Evolutionary conservation across 169 alveolate genomes (phyloP).

Genomic region (Plasmodium relictum): DNA sequence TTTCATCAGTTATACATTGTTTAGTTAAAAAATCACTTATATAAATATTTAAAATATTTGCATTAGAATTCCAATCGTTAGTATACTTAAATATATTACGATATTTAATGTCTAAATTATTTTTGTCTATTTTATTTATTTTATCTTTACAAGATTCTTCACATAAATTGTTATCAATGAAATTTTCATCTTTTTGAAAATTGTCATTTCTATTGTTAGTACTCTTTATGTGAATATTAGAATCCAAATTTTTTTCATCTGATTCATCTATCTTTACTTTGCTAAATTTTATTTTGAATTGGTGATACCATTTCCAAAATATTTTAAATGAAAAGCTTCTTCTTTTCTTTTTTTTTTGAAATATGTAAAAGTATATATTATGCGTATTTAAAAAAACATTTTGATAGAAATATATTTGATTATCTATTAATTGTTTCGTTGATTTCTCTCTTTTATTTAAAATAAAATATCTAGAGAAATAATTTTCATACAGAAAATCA

Average conservation of each 20-base stretch:
- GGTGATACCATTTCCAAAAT: slow-evolving; percentile 49
- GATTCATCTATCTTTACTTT: slow-evolving; percentile 5
- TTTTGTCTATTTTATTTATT: neutral
- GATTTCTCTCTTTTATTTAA: slow-evolving; percentile 4
- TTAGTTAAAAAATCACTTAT: slow-evolving; percentile 37
- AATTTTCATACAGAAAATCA: slow-evolving; percentile 34
- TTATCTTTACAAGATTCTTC: neutral
- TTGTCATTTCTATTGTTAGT: neutral
- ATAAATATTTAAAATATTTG: slow-evolving; percentile 42
- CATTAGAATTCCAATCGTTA: slow-evolving; percentile 43
- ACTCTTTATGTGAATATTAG: neutral
- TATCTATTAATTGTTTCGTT: neutral
- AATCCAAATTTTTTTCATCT: neutral
- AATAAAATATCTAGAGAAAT: slow-evolving; percentile 20
- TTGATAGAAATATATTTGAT: slow-evolving; percentile 25
- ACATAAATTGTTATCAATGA: neutral
- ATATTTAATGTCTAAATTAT: neutral
- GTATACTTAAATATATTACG: slow-evolving; percentile 41
- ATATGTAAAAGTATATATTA: slow-evolving; percentile 35
- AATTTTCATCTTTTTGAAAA: neutral
- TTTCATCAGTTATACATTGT: slow-evolving; percentile 23
- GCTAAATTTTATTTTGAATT: slow-evolving; percentile 32
- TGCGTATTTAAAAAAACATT: slow-evolving; percentile 51
- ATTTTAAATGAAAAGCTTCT: slow-evolving; percentile 48
- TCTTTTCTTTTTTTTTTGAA: slow-evolving; percentile 58